Percentiles rank a stretch among this genome's conserved stretches.
Evolutionary conservation across 2,329 filamentous ascomycete genomes (phyloP).

Genomic region (Calonectria henricotiae): DNA sequence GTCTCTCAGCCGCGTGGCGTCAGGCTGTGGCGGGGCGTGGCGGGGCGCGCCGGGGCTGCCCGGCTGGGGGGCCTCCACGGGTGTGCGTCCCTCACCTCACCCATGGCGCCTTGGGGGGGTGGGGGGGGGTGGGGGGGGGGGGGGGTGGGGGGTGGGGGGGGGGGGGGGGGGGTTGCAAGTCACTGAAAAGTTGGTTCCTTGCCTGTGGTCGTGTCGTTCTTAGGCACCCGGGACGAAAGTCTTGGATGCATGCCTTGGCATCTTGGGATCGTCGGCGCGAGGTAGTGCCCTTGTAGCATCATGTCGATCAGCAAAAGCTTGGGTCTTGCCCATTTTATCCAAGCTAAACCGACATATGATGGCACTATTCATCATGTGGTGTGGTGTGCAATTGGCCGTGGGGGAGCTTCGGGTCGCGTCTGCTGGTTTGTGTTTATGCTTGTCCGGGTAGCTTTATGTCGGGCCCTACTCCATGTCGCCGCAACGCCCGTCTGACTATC

Average conservation of each 20-base stretch:
- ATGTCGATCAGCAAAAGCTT: conserved; percentile 10
- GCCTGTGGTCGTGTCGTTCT: conserved; percentile 3
- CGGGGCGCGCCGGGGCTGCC: no score
- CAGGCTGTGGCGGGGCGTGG: no score
- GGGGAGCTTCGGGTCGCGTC: conserved; percentile 7
- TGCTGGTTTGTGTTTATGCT: conserved; percentile 18
- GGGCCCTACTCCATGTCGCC: neutral
- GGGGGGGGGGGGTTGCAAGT: neutral
- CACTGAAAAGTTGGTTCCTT: conserved; percentile 1
- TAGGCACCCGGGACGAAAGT: neutral
- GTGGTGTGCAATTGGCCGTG: neutral
- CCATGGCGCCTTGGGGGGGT: no score
- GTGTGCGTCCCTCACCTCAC: no score
- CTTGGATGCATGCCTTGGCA: neutral
- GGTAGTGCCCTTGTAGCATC: neutral
- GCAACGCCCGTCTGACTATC: neutral
- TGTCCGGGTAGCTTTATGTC: conserved; percentile 20
- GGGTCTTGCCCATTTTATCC: neutral
- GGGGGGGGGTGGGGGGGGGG: neutral
- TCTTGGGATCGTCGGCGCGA: conserved; percentile 11
- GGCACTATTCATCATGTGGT: neutral
- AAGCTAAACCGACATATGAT: neutral
- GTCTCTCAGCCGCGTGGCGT: no score
- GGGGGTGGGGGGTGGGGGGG: neutral
- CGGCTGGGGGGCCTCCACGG: no score